phyloP scores from a whole-genome alignment of 1,284 basidiomycete genomes.

The Sanghuangporus sanghuang region DNA sequence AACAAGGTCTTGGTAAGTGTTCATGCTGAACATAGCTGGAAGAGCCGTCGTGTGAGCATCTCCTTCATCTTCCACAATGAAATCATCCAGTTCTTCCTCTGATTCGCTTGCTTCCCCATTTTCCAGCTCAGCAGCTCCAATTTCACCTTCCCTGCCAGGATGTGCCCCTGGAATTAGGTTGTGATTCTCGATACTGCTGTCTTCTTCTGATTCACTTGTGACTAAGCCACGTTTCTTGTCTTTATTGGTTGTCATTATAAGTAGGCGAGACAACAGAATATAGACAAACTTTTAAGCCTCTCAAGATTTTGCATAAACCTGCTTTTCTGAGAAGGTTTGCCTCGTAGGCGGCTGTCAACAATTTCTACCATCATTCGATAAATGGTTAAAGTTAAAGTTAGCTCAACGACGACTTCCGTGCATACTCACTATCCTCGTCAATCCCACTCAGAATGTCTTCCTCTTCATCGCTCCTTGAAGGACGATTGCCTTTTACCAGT shows the following conservation, averaged over 20 bases:
- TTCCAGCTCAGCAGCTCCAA: slow-evolving; percentile 15
- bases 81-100: slow-evolving; percentile 43
- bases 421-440: slow-evolving; percentile 46
- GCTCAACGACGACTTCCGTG: not conserved
- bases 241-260: slow-evolving; percentile 17
- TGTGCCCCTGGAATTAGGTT: slow-evolving; percentile 26
- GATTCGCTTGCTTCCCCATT: slow-evolving; percentile 30
- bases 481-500: slow-evolving; percentile 42
- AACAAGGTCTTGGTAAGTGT: slow-evolving; percentile 64
- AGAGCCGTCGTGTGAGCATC: slow-evolving; percentile 39
- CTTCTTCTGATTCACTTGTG: slow-evolving; percentile 32
- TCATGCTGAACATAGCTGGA: slow-evolving; percentile 74
- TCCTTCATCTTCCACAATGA: slow-evolving; percentile 73
- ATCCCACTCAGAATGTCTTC: slow-evolving; percentile 52
- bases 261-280: slow-evolving; percentile 1
- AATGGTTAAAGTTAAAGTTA: not conserved
- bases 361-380: slow-evolving; percentile 40
- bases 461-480: slow-evolving; percentile 41
- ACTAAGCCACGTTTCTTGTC: slow-evolving; percentile 44
- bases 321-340: slow-evolving; percentile 48
- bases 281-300: slow-evolving; percentile 50
- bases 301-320: slow-evolving; percentile 60
- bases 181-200: slow-evolving; percentile 30
- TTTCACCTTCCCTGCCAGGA: slow-evolving; percentile 21
- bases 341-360: slow-evolving; percentile 55